Conservation (phyloP, 768 basidiomycete genomes). For the Cantharellus cinnabarinus region DNA sequence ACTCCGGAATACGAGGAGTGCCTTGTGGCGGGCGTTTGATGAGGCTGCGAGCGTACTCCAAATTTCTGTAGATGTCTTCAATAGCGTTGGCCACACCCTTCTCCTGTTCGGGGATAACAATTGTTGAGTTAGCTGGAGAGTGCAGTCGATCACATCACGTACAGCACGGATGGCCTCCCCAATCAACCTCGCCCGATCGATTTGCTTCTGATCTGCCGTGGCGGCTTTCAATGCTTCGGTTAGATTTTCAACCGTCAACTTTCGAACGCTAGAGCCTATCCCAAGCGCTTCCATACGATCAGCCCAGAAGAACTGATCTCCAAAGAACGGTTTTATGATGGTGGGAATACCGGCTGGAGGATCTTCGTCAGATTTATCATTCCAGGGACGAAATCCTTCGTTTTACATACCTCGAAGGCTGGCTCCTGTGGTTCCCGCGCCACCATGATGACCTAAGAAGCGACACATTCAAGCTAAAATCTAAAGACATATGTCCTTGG, state of each 20-base stretch:
- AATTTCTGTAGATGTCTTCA: constrained; percentile 86
- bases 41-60: constrained; percentile 81
- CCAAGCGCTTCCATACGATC: constrained; percentile 95
- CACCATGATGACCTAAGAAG: constrained; percentile 54
- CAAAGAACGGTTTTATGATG: constrained; percentile 93
- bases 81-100: constrained; percentile 86
- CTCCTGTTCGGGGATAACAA: constrained; percentile 32
- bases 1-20: neutral
- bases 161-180: constrained; percentile 80
- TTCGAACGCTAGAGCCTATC: constrained; percentile 71
- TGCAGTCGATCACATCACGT: constrained; percentile 10
- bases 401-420: constrained; percentile 59
- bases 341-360: constrained; percentile 73
- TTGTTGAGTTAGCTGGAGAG: neutral
- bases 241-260: constrained; percentile 60
- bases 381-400: neutral
- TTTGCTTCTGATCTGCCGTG: constrained; percentile 76
- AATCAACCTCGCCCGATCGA: constrained; percentile 60
- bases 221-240: constrained; percentile 61
- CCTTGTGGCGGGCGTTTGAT: constrained; percentile 36
- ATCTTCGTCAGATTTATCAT: neutral
- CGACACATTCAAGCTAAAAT: neutral
- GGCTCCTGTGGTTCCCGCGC: constrained; percentile 90
- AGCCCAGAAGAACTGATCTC: constrained; percentile 95
- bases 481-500: neutral